Base-by-base conservation (phyloP, 495 filamentous ascomycete genomes). In the Lepidopterella palustris region DNA sequence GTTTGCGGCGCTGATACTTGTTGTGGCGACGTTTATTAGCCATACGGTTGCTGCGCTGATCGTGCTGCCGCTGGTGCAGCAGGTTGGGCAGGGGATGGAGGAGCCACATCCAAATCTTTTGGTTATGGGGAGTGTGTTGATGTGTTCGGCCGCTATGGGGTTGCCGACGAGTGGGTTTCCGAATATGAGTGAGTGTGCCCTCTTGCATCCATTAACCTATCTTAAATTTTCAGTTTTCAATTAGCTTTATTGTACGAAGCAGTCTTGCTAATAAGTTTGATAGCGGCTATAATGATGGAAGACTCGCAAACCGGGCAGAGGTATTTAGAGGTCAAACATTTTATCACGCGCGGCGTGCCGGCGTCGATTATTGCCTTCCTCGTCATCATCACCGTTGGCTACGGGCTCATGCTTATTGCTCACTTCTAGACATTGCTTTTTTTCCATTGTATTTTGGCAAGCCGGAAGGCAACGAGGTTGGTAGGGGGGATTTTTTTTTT, bases 251-350 rank as follows among this genome's bases (percentile, higher is more conserved):
- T 55, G n/a, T n/a, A n/a, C n/a, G n/a, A n/a, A n/a, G n/a, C n/a
- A n/a, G n/a, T n/a, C n/a, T n/a, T n/a, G n/a, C n/a, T n/a, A n/a
- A n/a, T n/a, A n/a, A n/a, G n/a, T n/a, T n/a, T n/a, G n/a, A n/a
- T 56, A 96, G 92, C 93, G 57, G 93, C 93, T 11, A 97, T 99
- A 69, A 97, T 99, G 95, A 97, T 96, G 78, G 93, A 99, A 76
- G 91, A 97, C 61, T 79, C 87, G 0, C 85, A 90, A 57, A 91
- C 88, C 0, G 93, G 93, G 6, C 89, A 95, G 72, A 79, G 93
- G 23, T 99, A 99, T 71, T 79, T 99, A 55, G 77, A 86, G 55
- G 93, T 97, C 26, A 88, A 87, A 64, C 93, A 99, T 70, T 99
- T 99, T 74, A 85, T 99, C 59, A 90, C 85, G 24, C 76, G 91